A percentile compares a stretch with the other conserved stretches of the same genome.
Conservation (phyloP, 257 asterid species). For the Salvia rosmarinus region DNA sequence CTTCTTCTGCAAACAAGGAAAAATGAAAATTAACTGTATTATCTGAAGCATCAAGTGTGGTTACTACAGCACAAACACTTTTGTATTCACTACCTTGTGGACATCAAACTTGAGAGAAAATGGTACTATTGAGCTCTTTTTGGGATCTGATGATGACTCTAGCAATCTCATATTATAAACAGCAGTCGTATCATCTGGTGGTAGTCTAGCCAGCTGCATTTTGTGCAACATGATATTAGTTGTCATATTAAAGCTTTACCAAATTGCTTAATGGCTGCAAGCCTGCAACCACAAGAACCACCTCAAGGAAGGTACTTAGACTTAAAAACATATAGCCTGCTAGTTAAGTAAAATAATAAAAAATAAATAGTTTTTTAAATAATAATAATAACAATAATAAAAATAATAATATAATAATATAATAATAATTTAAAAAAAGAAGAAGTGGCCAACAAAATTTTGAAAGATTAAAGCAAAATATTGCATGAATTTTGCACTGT, state of each 20-base stretch:
- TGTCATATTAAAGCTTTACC: constrained; percentile 7
- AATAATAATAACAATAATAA: too few relatives aligned
- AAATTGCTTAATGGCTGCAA: background rate
- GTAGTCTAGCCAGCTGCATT: constrained; percentile 80
- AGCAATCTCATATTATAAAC: constrained; percentile 94
- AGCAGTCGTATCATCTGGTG: constrained; percentile 82
- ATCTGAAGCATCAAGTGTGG: constrained; percentile 31
- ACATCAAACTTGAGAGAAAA: constrained; percentile 91
- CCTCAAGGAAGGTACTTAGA: constrained; percentile 12
- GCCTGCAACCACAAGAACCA: constrained; percentile 25
- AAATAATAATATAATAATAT: too few relatives aligned
- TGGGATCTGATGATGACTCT: constrained; percentile 71
- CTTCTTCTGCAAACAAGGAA: constrained; percentile 65
- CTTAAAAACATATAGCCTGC: background rate
- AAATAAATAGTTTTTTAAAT: too few relatives aligned
- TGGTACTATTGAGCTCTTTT: constrained; percentile 69
- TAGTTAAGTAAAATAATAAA: background rate
- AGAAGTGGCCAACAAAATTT: constrained; percentile 10
- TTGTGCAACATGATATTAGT: constrained; percentile 32
- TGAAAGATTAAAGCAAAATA: constrained; percentile 7
- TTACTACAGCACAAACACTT: constrained; percentile 20
- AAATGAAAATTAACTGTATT: constrained; percentile 16
- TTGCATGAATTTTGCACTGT: background rate
- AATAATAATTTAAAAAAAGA: background rate
- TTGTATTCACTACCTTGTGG: constrained; percentile 67